phyloP scores from a whole-genome alignment of 805 yeast species.

The Starmerella bombi region DNA sequence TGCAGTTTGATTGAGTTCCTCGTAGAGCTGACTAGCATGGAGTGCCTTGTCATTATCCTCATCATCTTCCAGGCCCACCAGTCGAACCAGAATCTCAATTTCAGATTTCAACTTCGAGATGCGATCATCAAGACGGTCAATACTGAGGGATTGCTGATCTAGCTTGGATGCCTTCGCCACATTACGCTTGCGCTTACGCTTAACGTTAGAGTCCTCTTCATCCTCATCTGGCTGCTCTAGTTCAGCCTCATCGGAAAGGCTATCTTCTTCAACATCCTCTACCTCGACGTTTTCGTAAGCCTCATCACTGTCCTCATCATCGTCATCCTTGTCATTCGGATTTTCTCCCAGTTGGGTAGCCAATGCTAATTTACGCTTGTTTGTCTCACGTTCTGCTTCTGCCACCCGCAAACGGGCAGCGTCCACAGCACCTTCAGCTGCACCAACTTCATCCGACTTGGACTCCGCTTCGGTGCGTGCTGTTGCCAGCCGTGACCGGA shows the following conservation, averaged over 20 bases:
- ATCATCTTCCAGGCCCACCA: not conserved
- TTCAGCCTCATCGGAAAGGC: not conserved
- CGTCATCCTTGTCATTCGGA: conserved; percentile 1
- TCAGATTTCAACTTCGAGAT: conserved; percentile 2
- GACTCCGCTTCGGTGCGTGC: conserved; percentile 52
- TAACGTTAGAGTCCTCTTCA: not conserved
- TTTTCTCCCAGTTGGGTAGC: conserved; percentile 6
- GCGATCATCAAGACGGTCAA: conserved; percentile 8
- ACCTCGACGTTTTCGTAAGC: not conserved
- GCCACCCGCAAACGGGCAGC: conserved; percentile 8
- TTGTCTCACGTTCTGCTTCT: conserved; percentile 13
- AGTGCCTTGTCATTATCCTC: not conserved
- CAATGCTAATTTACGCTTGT: conserved; percentile 5
- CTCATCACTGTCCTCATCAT: not conserved
- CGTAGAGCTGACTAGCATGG: conserved; percentile 3
- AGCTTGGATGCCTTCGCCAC: not conserved
- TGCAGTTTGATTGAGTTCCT: conserved; percentile 5
- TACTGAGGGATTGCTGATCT: conserved; percentile 3
- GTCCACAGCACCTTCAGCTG: conserved; percentile 11
- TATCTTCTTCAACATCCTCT: not conserved
- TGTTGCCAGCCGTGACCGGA: conserved; percentile 49
- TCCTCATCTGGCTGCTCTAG: too few relatives aligned
- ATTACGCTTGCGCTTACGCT: conserved; percentile 3
- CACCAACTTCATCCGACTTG: conserved; percentile 49
- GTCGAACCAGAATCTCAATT: conserved; percentile 6